A percentile compares a stretch with the other conserved stretches of the same genome.
Evolutionary conservation across 2,329 filamentous ascomycete species (phyloP).

Genomic region (Aspergillus ochraceoroseus): DNA sequence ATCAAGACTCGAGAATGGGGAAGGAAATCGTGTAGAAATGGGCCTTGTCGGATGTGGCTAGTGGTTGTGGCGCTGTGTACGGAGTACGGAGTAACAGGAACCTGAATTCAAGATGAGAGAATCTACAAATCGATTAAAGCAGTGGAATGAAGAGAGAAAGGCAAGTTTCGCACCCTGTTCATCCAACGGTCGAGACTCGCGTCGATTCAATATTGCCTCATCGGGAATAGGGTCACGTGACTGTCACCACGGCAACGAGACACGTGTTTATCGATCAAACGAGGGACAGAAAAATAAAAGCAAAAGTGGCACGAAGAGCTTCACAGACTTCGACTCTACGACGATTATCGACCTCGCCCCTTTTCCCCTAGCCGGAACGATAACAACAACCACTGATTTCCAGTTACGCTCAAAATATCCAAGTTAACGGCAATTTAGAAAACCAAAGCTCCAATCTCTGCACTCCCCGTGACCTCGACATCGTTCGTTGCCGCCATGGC

Average conservation of each 20-base stretch:
- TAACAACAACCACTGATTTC: too few relatives aligned
- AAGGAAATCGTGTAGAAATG: too few relatives aligned
- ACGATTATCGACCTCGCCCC: constrained; percentile 6
- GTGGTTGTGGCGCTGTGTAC: too few relatives aligned
- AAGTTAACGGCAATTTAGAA: not conserved
- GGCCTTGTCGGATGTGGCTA: too few relatives aligned
- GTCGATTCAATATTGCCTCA: constrained; percentile 17
- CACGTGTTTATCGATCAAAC: constrained; percentile 39
- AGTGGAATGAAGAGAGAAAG: too few relatives aligned
- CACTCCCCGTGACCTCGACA: constrained; percentile 1
- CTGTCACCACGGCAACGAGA: constrained; percentile 30
- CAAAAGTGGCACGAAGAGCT: not conserved
- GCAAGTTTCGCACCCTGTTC: too few relatives aligned
- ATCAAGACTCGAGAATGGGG: too few relatives aligned
- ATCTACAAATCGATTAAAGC: too few relatives aligned
- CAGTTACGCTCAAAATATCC: not conserved
- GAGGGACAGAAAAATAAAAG: constrained; percentile 7
- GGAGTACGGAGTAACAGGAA: too few relatives aligned
- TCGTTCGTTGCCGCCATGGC: constrained; percentile 51
- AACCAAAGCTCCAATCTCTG: not conserved
- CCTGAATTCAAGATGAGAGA: too few relatives aligned
- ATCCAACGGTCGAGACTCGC: too few relatives aligned
- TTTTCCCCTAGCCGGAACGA: not conserved
- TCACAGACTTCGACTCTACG: not conserved
- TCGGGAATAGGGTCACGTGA: constrained; percentile 25